Evolutionary conservation across 192 early-diverging fungal genomes (phyloP).

Genomic region (Geosiphon pyriformis): DNA sequence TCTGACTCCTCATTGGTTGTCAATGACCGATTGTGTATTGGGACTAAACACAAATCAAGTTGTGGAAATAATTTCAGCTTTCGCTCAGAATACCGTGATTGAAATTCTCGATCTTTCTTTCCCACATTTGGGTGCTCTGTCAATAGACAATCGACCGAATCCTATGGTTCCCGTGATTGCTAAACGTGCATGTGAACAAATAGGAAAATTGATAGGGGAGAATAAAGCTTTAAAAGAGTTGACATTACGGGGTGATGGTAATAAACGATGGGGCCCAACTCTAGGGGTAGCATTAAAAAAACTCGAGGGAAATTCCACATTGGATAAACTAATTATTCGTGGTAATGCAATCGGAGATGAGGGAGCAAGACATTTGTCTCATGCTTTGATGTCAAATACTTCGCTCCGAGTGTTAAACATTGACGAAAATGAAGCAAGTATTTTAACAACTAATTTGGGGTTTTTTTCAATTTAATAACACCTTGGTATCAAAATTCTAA

Average conservation of each 20-base stretch:
- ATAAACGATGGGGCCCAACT: background rate
- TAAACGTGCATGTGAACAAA: background rate
- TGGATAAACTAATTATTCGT: slow-evolving; percentile 7
- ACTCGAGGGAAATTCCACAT: background rate
- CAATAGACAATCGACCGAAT: background rate
- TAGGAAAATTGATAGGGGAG: background rate
- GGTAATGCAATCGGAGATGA: slow-evolving; percentile 6
- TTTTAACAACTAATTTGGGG: too few species aligned
- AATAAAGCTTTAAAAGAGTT: slow-evolving; percentile 10
- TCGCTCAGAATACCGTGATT: slow-evolving; percentile 2
- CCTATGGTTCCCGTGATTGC: background rate
- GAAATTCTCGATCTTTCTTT: slow-evolving; percentile 7
- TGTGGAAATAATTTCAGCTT: background rate
- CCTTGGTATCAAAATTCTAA: too few species aligned
- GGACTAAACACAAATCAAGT: background rate
- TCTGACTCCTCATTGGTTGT: slow-evolving; percentile 15
- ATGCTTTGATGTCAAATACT: slow-evolving; percentile 5
- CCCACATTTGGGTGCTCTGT: background rate
- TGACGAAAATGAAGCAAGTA: slow-evolving; percentile 21
- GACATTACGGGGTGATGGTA: background rate
- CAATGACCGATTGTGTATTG: background rate
- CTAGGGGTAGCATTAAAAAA: background rate
- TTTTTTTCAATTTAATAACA: too few species aligned
- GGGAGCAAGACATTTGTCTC: background rate
- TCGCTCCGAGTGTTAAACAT: background rate